Conservation (phyloP, 1,284 basidiomycete species). For the Cutaneotrichosporon sp. region DNA sequence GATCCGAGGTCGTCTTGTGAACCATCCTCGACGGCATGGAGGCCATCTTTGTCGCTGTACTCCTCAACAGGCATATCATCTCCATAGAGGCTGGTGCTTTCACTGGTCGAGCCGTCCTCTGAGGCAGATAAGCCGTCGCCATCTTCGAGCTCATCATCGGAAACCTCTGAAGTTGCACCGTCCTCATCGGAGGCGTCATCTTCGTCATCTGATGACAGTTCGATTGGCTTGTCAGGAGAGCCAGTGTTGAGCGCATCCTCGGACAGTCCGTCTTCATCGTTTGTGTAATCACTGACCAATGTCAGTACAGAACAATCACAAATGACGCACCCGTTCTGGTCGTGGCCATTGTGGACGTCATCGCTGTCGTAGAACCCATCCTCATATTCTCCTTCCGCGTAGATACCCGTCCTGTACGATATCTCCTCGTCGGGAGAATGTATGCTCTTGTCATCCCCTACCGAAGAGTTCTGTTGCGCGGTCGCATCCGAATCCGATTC, state of each 20-base stretch:
- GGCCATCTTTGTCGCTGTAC: constrained; percentile 7
- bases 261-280: too few species aligned
- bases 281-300: too few species aligned
- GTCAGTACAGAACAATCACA: too few species aligned
- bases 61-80: background rate
- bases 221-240: background rate
- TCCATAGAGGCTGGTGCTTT: background rate
- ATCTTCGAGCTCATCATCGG: background rate
- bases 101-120: too few species aligned
- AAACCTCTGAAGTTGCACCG: too few species aligned
- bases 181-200: background rate
- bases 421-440: background rate
- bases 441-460: background rate
- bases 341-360: too few species aligned
- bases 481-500: background rate
- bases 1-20: background rate
- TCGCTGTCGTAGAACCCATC: too few species aligned
- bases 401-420: too few species aligned
- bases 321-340: too few species aligned
- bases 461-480: background rate
- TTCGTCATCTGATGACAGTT: background rate
- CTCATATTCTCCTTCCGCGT: background rate
- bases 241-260: background rate
- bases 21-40: constrained; percentile 1
- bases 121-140: too few species aligned